A percentile compares a stretch with the other conserved stretches of the same genome.
Conservation (phyloP, 2,329 filamentous ascomycete species). For the Colletotrichum melonis region DNA sequence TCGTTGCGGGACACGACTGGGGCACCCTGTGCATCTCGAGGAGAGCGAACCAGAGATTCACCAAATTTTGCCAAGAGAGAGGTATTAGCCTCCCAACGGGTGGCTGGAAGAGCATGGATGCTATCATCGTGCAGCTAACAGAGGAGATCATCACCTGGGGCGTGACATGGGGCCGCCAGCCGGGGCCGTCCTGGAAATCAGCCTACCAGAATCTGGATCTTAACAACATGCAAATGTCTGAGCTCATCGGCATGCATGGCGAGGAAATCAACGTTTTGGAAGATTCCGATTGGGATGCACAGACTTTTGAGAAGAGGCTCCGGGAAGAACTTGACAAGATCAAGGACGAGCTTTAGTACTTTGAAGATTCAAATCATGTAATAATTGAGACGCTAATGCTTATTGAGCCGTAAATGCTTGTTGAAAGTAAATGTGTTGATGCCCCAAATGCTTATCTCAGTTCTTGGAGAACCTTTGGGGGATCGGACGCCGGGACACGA, state of each 20-base stretch:
- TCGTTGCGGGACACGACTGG: neutral
- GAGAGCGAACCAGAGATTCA: neutral
- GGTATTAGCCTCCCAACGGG: neutral
- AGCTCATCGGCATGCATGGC: neutral
- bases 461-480: neutral
- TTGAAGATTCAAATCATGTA: neutral
- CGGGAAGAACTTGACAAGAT: neutral
- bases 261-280: neutral
- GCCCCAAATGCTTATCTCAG: neutral
- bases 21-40: neutral
- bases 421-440: neutral
- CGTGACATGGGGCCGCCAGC: neutral
- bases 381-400: neutral
- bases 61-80: neutral
- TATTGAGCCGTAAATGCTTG: neutral
- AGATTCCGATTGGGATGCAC: neutral
- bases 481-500: neutral
- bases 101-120: neutral
- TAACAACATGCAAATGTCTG: neutral
- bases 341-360: neutral
- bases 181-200: neutral
- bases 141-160: neutral
- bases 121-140: neutral
- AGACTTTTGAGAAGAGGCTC: neutral
- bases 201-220: slow-evolving; percentile 1